These are phyloP conservation scores for Capsicum baccatum DNA, from an alignment of 257 asterid genomes.

Conservation along the genomic window DNA sequence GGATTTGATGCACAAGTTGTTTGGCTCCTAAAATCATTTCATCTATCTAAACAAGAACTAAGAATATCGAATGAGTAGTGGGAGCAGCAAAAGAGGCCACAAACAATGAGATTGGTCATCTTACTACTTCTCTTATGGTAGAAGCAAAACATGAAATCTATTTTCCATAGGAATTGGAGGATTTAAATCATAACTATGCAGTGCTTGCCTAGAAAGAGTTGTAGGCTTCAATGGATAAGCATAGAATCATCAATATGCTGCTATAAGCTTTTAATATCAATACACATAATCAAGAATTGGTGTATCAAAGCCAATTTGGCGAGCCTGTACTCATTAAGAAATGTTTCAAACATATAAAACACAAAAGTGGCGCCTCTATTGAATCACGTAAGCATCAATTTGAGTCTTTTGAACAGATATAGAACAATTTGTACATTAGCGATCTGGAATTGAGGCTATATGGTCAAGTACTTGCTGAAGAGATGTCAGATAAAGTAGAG, in stretches of 20 bases:
- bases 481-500: constrained; percentile 50
- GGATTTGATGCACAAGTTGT: constrained; percentile 51
- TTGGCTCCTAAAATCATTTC: constrained; percentile 73
- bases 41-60: constrained; percentile 61
- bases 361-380: too few species aligned
- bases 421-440: constrained; percentile 64
- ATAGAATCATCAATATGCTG: too few species aligned
- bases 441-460: constrained; percentile 65
- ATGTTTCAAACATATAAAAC: too few species aligned
- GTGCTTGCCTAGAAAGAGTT: constrained; percentile 51
- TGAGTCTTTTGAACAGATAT: constrained; percentile 58
- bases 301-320: too few species aligned
- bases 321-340: too few species aligned
- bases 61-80: constrained; percentile 58
- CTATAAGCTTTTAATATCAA: too few species aligned
- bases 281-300: too few species aligned
- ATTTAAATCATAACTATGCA: constrained; percentile 54
- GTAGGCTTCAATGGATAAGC: constrained; percentile 52
- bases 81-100: constrained; percentile 60
- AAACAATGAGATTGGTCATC: constrained; percentile 55
- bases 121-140: constrained; percentile 58
- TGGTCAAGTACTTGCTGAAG: constrained; percentile 67
- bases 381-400: too few species aligned
- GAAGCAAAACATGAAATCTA: constrained; percentile 65
- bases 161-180: constrained; percentile 65